These are phyloP conservation scores for Ustilago nuda DNA, from an alignment of 1,284 basidiomycete species.

Conservation along the genomic window DNA sequence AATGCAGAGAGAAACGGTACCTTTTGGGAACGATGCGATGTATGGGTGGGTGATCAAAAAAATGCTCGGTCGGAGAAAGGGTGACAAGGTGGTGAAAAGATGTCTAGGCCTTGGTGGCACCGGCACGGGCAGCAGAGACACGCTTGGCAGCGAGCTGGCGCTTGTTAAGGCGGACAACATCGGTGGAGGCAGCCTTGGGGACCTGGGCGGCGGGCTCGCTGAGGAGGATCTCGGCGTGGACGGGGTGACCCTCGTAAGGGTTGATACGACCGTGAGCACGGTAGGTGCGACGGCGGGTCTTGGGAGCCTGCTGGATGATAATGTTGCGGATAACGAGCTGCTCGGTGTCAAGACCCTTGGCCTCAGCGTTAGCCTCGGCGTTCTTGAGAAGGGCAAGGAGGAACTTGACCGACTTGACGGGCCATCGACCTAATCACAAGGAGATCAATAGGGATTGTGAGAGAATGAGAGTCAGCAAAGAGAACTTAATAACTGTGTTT, in stretches of 20 bases:
- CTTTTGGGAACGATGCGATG: not conserved
- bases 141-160: constrained; percentile 67
- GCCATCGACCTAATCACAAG: constrained; percentile 83
- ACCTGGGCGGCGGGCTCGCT: constrained; percentile 65
- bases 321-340: constrained; percentile 96
- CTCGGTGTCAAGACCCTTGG: constrained; percentile 93
- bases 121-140: constrained; percentile 60
- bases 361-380: constrained; percentile 98
- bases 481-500: not conserved
- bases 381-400: constrained; percentile 96
- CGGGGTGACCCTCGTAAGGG: constrained; percentile 82
- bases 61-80: constrained; percentile 8
- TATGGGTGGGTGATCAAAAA: constrained; percentile 5
- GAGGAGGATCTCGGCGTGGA: constrained; percentile 82
- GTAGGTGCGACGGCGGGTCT: constrained; percentile 99
- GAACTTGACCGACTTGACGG: constrained; percentile 98
- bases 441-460: not conserved
- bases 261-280: constrained; percentile 91
- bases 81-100: not conserved
- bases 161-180: constrained; percentile 64
- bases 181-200: constrained; percentile 61
- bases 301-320: constrained; percentile 98
- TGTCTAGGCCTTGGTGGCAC: constrained; percentile 52
- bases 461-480: constrained; percentile 16
- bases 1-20: constrained; percentile 15